These are phyloP conservation scores for Durotheca rogersii DNA, from an alignment of 495 filamentous ascomycete genomes.

Conservation along the genomic window DNA sequence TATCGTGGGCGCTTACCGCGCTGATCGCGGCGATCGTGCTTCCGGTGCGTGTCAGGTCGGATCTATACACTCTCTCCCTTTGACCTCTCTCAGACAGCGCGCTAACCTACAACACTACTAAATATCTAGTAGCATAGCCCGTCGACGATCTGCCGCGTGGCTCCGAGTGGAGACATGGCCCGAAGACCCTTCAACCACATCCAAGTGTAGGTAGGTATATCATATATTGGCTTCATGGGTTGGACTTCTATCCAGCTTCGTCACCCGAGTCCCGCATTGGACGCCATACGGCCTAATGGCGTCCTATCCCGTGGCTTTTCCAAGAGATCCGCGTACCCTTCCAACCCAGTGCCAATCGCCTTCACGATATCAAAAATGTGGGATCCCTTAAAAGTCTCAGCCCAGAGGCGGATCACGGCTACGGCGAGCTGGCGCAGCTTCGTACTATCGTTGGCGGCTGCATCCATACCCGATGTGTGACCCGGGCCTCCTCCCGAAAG, in stretches of 20 bases:
- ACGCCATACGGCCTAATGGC: slow-evolving; percentile 41
- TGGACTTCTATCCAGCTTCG: background rate
- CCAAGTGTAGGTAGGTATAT: background rate
- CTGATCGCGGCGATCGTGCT: background rate
- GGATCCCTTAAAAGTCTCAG: slow-evolving; percentile 64
- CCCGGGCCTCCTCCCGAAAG: slow-evolving; percentile 41
- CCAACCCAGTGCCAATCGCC: slow-evolving; percentile 61
- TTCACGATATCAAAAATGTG: slow-evolving; percentile 69
- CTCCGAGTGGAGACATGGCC: background rate
- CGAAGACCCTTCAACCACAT: background rate
- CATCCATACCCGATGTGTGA: slow-evolving; percentile 41
- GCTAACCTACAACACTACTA: background rate
- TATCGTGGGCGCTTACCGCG: background rate
- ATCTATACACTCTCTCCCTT: background rate
- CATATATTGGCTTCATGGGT: background rate
- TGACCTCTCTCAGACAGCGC: background rate
- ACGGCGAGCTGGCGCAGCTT: slow-evolving; percentile 62
- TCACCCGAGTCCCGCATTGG: slow-evolving; percentile 36
- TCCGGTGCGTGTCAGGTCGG: background rate
- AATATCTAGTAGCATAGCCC: background rate
- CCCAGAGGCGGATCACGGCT: slow-evolving; percentile 66
- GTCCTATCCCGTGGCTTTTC: slow-evolving; percentile 56
- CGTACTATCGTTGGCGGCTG: slow-evolving; percentile 45
- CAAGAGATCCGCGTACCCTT: slow-evolving; percentile 64
- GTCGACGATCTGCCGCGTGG: background rate